Conservation (phyloP, 2,329 filamentous ascomycete genomes). For the Orbilia blumenaviensis region DNA sequence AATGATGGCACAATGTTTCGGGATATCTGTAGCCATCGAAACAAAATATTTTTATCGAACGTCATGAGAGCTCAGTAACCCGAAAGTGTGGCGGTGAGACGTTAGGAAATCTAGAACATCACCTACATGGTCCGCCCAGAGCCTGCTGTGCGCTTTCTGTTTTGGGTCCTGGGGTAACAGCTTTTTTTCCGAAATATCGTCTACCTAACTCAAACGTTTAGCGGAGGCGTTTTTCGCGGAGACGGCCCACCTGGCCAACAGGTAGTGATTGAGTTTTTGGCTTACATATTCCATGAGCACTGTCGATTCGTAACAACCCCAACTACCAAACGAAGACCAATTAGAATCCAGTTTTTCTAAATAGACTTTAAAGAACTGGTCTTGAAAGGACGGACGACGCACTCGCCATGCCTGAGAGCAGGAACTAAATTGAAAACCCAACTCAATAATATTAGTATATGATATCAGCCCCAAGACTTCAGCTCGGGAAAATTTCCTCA, state of each 20-base stretch:
- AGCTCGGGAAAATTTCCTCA: constrained; percentile 61
- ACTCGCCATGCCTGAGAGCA: constrained; percentile 73
- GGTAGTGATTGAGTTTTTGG: constrained; percentile 17
- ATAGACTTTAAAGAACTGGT: neutral
- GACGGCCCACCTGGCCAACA: neutral
- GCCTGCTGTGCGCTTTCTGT: constrained; percentile 75
- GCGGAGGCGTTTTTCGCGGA: neutral
- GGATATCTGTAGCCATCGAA: constrained; percentile 69
- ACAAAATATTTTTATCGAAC: constrained; percentile 5
- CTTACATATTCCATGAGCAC: constrained; percentile 85
- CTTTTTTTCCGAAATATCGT: constrained; percentile 72
- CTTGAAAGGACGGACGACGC: constrained; percentile 5
- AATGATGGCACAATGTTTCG: constrained; percentile 78
- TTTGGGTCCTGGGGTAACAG: constrained; percentile 75
- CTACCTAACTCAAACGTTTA: constrained; percentile 66
- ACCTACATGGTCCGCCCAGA: constrained; percentile 80
- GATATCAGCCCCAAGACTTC: constrained; percentile 9
- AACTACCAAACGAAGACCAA: constrained; percentile 60
- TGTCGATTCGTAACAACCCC: constrained; percentile 82
- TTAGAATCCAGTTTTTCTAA: constrained; percentile 14
- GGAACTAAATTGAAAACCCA: constrained; percentile 68
- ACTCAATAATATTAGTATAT: constrained; percentile 15
- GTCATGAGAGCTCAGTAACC: neutral
- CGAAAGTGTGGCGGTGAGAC: neutral
- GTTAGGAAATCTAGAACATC: neutral